phyloP scores from a whole-genome alignment of 805 yeast genomes.

The Candida incommunis region DNA sequence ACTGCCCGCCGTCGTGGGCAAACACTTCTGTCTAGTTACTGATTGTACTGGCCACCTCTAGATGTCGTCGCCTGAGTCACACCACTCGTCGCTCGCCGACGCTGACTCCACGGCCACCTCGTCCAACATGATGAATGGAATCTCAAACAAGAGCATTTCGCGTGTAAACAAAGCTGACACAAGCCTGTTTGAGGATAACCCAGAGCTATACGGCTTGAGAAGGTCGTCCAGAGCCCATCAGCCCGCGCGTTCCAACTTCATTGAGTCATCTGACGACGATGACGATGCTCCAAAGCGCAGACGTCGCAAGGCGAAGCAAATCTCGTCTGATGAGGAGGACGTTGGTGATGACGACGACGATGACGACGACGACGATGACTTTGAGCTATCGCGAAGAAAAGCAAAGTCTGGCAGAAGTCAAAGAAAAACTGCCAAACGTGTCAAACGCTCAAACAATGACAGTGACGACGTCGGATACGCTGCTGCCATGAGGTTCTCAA shows the following conservation, averaged over 20 bases:
- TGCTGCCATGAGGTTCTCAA: conserved; percentile 45
- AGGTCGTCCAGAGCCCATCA: conserved; percentile 53
- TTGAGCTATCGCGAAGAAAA: conserved; percentile 4
- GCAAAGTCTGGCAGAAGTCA: background rate
- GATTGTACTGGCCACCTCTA: too few species aligned
- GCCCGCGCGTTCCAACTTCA: conserved; percentile 12
- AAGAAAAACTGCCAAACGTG: conserved; percentile 10
- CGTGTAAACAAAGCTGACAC: background rate
- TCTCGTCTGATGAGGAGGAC: background rate
- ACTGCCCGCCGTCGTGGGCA: too few species aligned
- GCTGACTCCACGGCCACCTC: too few species aligned
- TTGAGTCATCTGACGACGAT: conserved; percentile 11
- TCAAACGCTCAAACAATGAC: conserved; percentile 9
- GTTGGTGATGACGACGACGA: conserved; percentile 15
- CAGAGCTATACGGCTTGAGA: conserved; percentile 74
- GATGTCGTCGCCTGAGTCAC: too few species aligned
- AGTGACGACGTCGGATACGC: conserved; percentile 10
- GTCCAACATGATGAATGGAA: too few species aligned
- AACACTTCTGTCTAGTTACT: too few species aligned
- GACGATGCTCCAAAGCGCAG: conserved; percentile 10
- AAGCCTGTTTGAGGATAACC: conserved; percentile 31
- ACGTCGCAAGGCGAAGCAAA: conserved; percentile 2
- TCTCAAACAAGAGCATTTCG: too few species aligned
- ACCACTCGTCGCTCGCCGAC: too few species aligned
- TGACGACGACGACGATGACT: conserved; percentile 6